Evolutionary conservation across 1,139 yeast species (phyloP).

Genomic region (Candida albicans): DNA sequence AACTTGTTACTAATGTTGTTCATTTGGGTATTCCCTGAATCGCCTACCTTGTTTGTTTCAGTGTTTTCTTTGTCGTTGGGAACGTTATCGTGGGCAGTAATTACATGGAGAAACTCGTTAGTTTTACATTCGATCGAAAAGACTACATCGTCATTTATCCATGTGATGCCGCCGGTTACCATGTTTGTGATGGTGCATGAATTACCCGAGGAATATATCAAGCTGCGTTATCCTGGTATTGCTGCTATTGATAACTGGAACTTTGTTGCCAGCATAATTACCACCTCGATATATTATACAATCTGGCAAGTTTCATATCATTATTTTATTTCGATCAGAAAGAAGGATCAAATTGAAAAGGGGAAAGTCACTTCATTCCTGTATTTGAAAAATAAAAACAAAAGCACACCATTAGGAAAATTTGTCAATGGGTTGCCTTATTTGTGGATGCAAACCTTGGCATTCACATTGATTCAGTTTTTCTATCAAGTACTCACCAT

Average conservation of each 20-base stretch:
- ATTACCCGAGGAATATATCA: constrained; percentile 55
- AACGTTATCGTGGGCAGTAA: constrained; percentile 88
- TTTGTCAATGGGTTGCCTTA: constrained; percentile 83
- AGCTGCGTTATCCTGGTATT: constrained; percentile 77
- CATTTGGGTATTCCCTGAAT: constrained; percentile 81
- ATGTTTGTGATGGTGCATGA: constrained; percentile 87
- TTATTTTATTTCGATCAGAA: constrained; percentile 82
- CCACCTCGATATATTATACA: constrained; percentile 82
- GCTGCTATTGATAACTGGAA: constrained; percentile 67
- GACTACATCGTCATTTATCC: constrained; percentile 90
- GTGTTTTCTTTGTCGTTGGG: constrained; percentile 89
- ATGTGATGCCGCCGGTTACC: constrained; percentile 85
- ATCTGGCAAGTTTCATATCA: constrained; percentile 93
- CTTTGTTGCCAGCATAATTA: constrained; percentile 66
- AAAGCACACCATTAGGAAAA: constrained; percentile 65
- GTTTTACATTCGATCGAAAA: constrained; percentile 91
- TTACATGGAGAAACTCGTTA: constrained; percentile 93
- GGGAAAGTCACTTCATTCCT: constrained; percentile 91
- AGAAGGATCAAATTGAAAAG: constrained; percentile 76
- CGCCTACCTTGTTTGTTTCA: constrained; percentile 69
- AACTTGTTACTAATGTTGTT: constrained; percentile 67
- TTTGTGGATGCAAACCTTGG: constrained; percentile 76
- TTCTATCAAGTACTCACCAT: constrained; percentile 85
- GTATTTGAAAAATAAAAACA: constrained; percentile 71
- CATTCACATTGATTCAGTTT: constrained; percentile 85